A percentile compares a stretch with the other conserved stretches of the same genome.
phyloP scores from a whole-genome alignment of 768 basidiomycete genomes.

The Tulasnella sp. region DNA sequence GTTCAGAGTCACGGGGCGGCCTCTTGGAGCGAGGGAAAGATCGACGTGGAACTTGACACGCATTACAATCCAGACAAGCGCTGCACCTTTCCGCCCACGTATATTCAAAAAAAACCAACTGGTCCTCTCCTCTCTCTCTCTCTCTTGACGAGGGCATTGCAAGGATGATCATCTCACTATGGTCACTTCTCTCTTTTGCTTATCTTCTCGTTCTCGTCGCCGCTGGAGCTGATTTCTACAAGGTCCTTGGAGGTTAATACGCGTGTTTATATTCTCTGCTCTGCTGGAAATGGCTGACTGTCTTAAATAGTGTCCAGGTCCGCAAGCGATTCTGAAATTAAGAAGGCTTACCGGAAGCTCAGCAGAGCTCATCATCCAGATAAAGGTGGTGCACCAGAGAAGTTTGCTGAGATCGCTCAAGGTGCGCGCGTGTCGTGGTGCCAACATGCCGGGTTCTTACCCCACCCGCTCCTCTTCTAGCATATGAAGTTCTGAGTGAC shows the following conservation, averaged over 20 bases:
- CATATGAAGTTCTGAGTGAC: constrained; percentile 94
- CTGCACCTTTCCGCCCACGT: not conserved
- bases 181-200: not conserved
- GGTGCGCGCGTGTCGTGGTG: constrained; percentile 43
- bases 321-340: constrained; percentile 81
- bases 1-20: not conserved
- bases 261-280: not conserved
- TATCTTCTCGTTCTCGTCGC: constrained; percentile 29
- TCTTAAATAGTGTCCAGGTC: constrained; percentile 49
- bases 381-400: constrained; percentile 75
- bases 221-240: constrained; percentile 68
- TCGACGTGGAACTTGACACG: constrained; percentile 12
- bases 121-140: not conserved
- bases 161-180: not conserved
- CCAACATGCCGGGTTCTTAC: not conserved
- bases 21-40: not conserved
- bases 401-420: constrained; percentile 85
- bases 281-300: not conserved
- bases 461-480: constrained; percentile 30
- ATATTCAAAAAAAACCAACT: constrained; percentile 1
- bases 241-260: constrained; percentile 64
- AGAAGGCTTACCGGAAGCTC: constrained; percentile 83
- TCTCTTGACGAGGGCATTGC: not conserved
- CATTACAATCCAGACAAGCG: constrained; percentile 5
- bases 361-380: constrained; percentile 90